phyloP scores from a whole-genome alignment of 495 filamentous ascomycete species.

The Xanthoparmelia taractica region DNA sequence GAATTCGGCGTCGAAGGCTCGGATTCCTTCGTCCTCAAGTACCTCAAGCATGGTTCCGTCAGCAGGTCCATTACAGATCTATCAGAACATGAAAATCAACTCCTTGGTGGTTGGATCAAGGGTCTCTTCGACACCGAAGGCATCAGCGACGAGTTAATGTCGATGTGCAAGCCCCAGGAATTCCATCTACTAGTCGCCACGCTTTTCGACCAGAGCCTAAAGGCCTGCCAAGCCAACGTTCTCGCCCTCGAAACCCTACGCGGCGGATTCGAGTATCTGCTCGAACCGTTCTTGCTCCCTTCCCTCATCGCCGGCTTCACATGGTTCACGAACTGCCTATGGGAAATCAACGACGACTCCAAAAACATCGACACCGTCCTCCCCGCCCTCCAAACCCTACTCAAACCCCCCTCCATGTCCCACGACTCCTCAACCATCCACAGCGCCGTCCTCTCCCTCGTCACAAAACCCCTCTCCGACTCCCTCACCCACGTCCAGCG shows the following conservation, averaged over 20 bases:
- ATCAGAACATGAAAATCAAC: slow-evolving; percentile 62
- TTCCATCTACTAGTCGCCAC: slow-evolving; percentile 91
- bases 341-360: slow-evolving; percentile 47
- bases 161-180: slow-evolving; percentile 82
- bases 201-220: slow-evolving; percentile 74
- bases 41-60: slow-evolving; percentile 59
- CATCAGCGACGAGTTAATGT: slow-evolving; percentile 83
- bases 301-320: slow-evolving; percentile 73
- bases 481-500: slow-evolving; percentile 65
- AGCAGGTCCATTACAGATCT: slow-evolving; percentile 58
- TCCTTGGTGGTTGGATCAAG: slow-evolving; percentile 76
- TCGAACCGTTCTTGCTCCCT: slow-evolving; percentile 83
- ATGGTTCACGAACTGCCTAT: slow-evolving; percentile 77
- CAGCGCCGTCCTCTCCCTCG: slow-evolving; percentile 71
- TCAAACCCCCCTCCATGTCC: slow-evolving; percentile 69
- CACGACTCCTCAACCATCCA: slow-evolving; percentile 77
- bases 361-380: slow-evolving; percentile 53
- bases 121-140: slow-evolving; percentile 80
- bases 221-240: slow-evolving; percentile 61
- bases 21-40: slow-evolving; percentile 69
- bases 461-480: slow-evolving; percentile 67
- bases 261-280: slow-evolving; percentile 80
- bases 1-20: slow-evolving; percentile 56
- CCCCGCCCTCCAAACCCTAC: slow-evolving; percentile 62
- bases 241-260: slow-evolving; percentile 76